Evolutionary conservation across 257 asterid genomes (phyloP), one percentile per base, ranked within the genome.

Genomic region (Solanum peruvianum): DNA sequence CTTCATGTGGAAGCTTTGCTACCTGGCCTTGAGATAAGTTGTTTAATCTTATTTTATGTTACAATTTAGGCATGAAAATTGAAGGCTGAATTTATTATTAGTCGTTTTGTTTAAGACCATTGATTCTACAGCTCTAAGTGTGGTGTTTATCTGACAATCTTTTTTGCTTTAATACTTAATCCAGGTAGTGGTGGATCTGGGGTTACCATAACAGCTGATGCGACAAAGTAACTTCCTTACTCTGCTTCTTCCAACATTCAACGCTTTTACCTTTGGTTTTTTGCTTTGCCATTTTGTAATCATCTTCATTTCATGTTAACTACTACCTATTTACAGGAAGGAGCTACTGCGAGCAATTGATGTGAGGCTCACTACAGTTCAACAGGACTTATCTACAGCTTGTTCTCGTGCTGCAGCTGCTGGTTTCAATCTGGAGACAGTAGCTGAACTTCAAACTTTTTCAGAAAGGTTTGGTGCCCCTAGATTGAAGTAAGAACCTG

Each of bases 261-360:
- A 62, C 15, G 33, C n/a, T 35, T n/a, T 62, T 86, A 23, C 75
- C 25, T 11, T 66, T 56, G 86, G 6, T 47, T 75, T 75, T 75
- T 42, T 64, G 41, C 9, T 82, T 67, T 20, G 33, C 69, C 7
- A 2, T 14, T 9, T 44, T 9, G 20, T 83, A 39, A 88, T 49
- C 88, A 86, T 87, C 33, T 88, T 77, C 33, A 83, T 64, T 82
- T 80, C 31, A 49, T 72, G 41, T 72, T 86, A 25, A 44, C 42
- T 86, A 70, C 85, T 82, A 86, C 70, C 85, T 69, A 83, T 87
- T n/a, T 56, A 86, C 92, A 96, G 99, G 93, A 96, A 95, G 91
- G 99, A 96, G 95, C 92, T 95, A 87, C 90, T 94, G 89, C 94
- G 97, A 91, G 98, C 99, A 86, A 96, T 96, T 77, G 99, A 95